Evolutionary conservation across 768 basidiomycete species (phyloP).

Genomic region (Podaxis sp.): DNA sequence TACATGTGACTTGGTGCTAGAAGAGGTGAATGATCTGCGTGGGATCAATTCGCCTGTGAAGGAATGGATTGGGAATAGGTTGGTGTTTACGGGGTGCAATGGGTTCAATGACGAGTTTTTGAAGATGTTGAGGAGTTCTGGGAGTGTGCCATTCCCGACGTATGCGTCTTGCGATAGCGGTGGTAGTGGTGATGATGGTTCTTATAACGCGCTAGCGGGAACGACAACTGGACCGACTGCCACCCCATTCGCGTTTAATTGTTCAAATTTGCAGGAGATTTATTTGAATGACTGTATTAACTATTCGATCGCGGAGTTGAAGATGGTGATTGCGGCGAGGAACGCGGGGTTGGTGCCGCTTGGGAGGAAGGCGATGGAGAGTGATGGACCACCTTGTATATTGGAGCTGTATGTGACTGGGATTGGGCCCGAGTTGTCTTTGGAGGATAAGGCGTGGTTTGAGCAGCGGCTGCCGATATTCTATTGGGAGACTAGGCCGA

Average conservation of each 20-base stretch:
- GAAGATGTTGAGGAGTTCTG: slow-evolving; percentile 12
- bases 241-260: slow-evolving; percentile 1
- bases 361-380: slow-evolving; percentile 10
- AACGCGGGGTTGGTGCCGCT: slow-evolving; percentile 15
- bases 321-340: slow-evolving; percentile 18
- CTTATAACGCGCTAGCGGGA: neutral
- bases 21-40: slow-evolving; percentile 16
- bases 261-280: slow-evolving; percentile 19
- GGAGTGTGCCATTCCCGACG: slow-evolving; percentile 10
- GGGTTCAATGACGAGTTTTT: slow-evolving; percentile 20
- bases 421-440: slow-evolving; percentile 13
- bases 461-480: slow-evolving; percentile 16
- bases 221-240: neutral
- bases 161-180: neutral
- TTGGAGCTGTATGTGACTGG: slow-evolving; percentile 19
- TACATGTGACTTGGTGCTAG: slow-evolving; percentile 16
- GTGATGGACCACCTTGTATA: slow-evolving; percentile 13
- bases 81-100: slow-evolving; percentile 18
- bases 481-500: slow-evolving; percentile 10
- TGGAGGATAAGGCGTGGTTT: slow-evolving; percentile 17
- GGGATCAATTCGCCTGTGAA: slow-evolving; percentile 16
- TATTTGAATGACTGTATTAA: slow-evolving; percentile 21
- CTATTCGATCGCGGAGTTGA: slow-evolving; percentile 18
- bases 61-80: slow-evolving; percentile 20
- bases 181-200: neutral